A percentile compares a stretch with the other conserved stretches of the same genome.
phyloP scores from a whole-genome alignment of 148 eudicot genomes.

The Camellia japonica region DNA sequence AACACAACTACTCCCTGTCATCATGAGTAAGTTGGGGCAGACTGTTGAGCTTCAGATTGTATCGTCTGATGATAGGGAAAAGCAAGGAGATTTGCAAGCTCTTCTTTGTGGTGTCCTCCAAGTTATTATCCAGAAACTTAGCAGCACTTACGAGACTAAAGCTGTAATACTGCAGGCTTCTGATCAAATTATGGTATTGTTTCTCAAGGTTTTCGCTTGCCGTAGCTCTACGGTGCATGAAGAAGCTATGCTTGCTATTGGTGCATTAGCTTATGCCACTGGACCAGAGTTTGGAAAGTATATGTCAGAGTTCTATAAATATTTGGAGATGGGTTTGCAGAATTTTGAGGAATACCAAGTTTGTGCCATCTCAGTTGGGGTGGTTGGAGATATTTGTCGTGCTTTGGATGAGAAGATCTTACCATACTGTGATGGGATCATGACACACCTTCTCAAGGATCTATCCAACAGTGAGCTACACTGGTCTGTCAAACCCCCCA shows the following conservation, averaged over 20 bases:
- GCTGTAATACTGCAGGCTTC: slow-evolving; percentile 36
- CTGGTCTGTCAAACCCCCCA: slow-evolving; percentile 65
- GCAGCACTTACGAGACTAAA: slow-evolving; percentile 39
- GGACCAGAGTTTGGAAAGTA: slow-evolving; percentile 54
- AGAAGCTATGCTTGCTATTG: slow-evolving; percentile 72
- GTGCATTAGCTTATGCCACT: slow-evolving; percentile 62
- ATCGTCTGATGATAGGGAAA: slow-evolving; percentile 56
- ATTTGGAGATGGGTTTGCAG: slow-evolving; percentile 62
- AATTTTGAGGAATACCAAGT: slow-evolving; percentile 69
- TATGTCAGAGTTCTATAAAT: slow-evolving; percentile 61
- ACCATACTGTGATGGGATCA: slow-evolving; percentile 60
- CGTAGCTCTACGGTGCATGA: slow-evolving; percentile 63
- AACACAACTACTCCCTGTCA: slow-evolving; percentile 46
- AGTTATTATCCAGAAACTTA: slow-evolving; percentile 60
- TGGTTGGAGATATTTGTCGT: slow-evolving; percentile 62
- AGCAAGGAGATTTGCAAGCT: slow-evolving; percentile 65
- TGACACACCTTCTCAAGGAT: slow-evolving; percentile 56
- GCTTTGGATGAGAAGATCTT: slow-evolving; percentile 54
- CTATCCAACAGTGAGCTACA: slow-evolving; percentile 55
- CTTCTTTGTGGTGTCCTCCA: slow-evolving; percentile 60
- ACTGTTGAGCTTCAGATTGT: slow-evolving; percentile 48
- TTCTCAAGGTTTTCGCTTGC: slow-evolving; percentile 53
- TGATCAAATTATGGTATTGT: slow-evolving; percentile 51
- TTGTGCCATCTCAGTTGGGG: slow-evolving; percentile 62
- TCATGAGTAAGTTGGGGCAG: slow-evolving; percentile 47